A percentile compares a stretch with the other conserved stretches of the same genome.
phyloP scores from a whole-genome alignment of 2,329 filamentous ascomycete species.

The Calonectria montana region DNA sequence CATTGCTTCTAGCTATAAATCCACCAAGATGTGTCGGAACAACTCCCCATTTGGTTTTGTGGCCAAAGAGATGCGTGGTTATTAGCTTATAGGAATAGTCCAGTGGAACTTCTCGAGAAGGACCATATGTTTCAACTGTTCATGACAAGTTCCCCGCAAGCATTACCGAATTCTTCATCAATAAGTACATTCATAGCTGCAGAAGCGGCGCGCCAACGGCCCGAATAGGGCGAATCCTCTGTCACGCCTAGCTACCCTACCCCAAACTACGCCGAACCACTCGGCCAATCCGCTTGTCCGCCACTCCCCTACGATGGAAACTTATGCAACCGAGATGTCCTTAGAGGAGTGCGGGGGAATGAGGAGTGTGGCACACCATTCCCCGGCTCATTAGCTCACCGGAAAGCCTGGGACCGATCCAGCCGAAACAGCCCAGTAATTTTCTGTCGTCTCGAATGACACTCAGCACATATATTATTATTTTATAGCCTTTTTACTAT shows the following conservation, averaged over 20 bases:
- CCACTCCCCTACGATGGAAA: constrained; percentile 16
- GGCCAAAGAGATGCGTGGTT: background rate
- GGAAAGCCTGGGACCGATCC: constrained; percentile 9
- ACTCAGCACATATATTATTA: background rate
- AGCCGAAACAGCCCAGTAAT: background rate
- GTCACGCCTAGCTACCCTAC: constrained; percentile 27
- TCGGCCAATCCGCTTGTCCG: constrained; percentile 31
- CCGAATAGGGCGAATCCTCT: constrained; percentile 39
- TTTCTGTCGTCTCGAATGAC: background rate
- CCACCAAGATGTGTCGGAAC: background rate
- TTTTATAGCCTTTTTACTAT: background rate
- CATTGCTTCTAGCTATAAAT: background rate
- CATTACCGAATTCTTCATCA: background rate
- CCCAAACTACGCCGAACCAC: constrained; percentile 25
- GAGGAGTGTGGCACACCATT: constrained; percentile 37
- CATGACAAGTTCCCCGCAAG: background rate
- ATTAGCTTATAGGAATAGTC: background rate
- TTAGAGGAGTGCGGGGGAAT: constrained; percentile 42
- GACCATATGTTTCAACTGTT: background rate
- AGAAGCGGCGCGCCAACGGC: constrained; percentile 36
- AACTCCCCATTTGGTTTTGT: constrained; percentile 8
- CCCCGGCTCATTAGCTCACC: constrained; percentile 16
- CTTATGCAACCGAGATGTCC: constrained; percentile 16
- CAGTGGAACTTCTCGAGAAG: background rate
- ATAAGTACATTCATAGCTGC: background rate